Evolutionary conservation across 495 filamentous ascomycete genomes (phyloP).

Genomic region (Aspergillus bertholletiae): DNA sequence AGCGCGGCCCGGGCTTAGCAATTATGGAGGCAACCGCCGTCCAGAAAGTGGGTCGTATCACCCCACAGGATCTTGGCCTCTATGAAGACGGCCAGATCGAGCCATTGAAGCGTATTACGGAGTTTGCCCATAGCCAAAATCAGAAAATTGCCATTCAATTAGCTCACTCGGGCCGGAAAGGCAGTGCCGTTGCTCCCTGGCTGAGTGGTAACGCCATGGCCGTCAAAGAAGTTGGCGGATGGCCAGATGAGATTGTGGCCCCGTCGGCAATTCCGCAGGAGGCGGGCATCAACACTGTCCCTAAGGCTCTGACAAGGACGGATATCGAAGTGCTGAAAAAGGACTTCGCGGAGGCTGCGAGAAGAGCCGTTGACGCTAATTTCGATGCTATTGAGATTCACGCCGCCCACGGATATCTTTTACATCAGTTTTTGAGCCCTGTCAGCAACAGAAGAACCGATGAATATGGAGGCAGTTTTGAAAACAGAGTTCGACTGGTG

Average conservation of each 20-base stretch:
- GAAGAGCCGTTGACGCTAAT: conserved; percentile 44
- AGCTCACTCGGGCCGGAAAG: conserved; percentile 65
- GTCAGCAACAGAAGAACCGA: conserved; percentile 53
- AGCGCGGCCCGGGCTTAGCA: conserved; percentile 34
- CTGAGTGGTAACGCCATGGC: conserved; percentile 21
- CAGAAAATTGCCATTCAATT: conserved; percentile 63
- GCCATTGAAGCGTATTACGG: conserved; percentile 49
- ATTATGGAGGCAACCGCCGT: conserved; percentile 65
- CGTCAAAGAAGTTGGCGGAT: conserved; percentile 49
- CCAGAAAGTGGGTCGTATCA: conserved; percentile 59
- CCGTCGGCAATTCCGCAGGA: conserved; percentile 45
- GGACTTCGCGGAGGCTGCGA: conserved; percentile 43
- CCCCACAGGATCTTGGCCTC: conserved; percentile 57
- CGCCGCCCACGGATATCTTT: conserved; percentile 56
- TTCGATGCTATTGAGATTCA: conserved; percentile 51
- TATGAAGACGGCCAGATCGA: conserved; percentile 62
- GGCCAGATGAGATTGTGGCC: conserved; percentile 58
- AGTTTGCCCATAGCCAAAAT: conserved; percentile 52
- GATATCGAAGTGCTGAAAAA: conserved; percentile 49
- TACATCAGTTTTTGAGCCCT: conserved; percentile 57
- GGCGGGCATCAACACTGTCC: conserved; percentile 42
- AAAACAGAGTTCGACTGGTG: conserved; percentile 49
- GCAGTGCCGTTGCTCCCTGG: conserved; percentile 55
- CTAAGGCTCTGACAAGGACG: conserved; percentile 39
- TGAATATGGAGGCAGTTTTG: conserved; percentile 51